Evolutionary conservation across 192 early-diverging fungal genomes (phyloP), one percentile per base, ranked within the genome.

Genomic region (Umbelopsis ramanniana): DNA sequence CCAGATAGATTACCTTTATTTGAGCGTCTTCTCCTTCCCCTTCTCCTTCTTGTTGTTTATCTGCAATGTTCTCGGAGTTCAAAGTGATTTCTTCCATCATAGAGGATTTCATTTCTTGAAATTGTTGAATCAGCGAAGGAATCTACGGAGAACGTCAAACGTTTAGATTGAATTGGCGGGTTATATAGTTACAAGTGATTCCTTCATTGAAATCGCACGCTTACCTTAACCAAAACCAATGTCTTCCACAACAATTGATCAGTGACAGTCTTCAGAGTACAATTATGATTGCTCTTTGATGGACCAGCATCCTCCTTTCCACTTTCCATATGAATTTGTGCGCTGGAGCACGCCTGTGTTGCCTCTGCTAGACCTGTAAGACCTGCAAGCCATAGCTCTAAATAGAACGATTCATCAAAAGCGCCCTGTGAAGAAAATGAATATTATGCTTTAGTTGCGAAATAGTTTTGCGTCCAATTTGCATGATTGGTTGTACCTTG

Each of bases 301-400:
- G 9, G 55, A 33, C 11, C 33, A 72, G 52, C n/a, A 47, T 33
- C 24, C 5, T 37, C 33, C 15, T 19, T 63, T 33, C n/a, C 57
- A 12, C 3, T 26, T 14, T 63, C 57, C 35, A 5, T 22, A 3
- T n/a, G 15, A 3, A 12, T 11, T 17, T 63, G 12, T 6, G 29
- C 23, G 57, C 57, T 35, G 17, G 57, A 63, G 19, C 57, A 63
- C 0, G 26, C 48, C 48, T 50, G 48, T 11, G 55, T 73, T n/a
- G 76, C 77, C 55, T 84, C 82, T 12, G 80, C 74, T 21, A 84
- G 67, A 40, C 82, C 82, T 15, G 80, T 84, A 23, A 84, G 52
- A 26, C 77, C 74, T 1, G 77, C 46, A 11, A 84, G 46, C 82
- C 79, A 81, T 33, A 84, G 47, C 47, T 84, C 80, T 14, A 82